Evolutionary conservation across 768 basidiomycete species (phyloP), one percentile per base, ranked within the genome.

Genomic region (Vishniacozyma victoriae): DNA sequence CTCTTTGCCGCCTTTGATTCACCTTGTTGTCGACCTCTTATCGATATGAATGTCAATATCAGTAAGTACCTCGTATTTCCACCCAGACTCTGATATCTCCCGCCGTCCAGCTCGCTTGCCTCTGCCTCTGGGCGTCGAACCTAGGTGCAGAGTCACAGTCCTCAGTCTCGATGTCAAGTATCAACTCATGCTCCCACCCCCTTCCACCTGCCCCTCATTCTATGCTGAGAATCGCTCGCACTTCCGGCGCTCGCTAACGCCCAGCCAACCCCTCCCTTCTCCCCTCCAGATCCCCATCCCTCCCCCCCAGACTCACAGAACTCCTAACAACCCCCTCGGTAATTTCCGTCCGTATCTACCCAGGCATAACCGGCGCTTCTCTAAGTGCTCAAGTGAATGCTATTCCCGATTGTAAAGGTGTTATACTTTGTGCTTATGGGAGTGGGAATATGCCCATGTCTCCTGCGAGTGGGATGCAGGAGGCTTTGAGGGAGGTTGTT

Each of bases 21-120:
- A 1, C 64, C 64, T 24, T 67, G 61, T 25, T 44, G 57, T 11
- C 62, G 61, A 4, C 51, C 64, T 15, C 29, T 63, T 13, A 57
- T 67, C 51, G 61, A 58, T 37, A 51, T 67, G 40, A 62, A 67
- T 39, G 64, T 67, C 23, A 67, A 67, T 35, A 59, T 67, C 54
- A 67, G 64, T 67, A 38, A 46, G 64, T 61, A 29, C 5, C 1
- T n/a, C n/a, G n/a, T n/a, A n/a, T n/a, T n/a, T 4, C 13, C 19
- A 46, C 18, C 45, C n/a, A n/a, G n/a, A n/a, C n/a, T n/a, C n/a
- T n/a, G n/a, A n/a, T n/a, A n/a, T n/a, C n/a, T n/a, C n/a, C n/a
- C n/a, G n/a, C n/a, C n/a, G n/a, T n/a, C n/a, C n/a, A n/a, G n/a
- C n/a, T n/a, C n/a, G n/a, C n/a, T n/a, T n/a, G n/a, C n/a, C n/a